Evolutionary conservation across 139 green algal genomes (phyloP), one percentile per base, ranked within the genome.

Genomic region (Closterium sp.): DNA sequence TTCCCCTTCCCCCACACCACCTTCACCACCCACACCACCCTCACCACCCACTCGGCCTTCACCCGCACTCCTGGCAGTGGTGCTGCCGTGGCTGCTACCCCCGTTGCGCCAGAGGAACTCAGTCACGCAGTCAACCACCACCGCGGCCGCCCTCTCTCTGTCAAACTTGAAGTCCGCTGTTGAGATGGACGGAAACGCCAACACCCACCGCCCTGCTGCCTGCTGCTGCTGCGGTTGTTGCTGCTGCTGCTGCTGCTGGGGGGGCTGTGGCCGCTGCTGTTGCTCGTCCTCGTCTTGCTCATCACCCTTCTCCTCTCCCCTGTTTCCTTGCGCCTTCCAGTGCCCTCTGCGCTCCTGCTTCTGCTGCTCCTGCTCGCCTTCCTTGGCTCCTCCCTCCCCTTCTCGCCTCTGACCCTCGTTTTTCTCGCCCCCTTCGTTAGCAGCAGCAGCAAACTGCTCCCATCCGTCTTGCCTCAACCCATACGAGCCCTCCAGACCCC

Each of bases 91-190:
- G 31, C 31, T 85, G 85, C 85, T 32, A 11, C 85, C n/a, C 30
- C 24, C 30, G 27, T 88, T 31, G 21, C 79, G n/a, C 88, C 93
- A 34, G 88, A 93, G 87, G 45, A 93, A 93, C 87, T 93, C 91
- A 24, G 27, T 38, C 5, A 89, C 38, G 11, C 17, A 27, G 31
- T 93, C 91, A n/a, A 93, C 34, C 27, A 93, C 86, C 27, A 93
- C 91, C 22, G n/a, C 27, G 30, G 91, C 87, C 21, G 91, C 91
- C 24, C 84, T 34, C 91, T 91, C 91, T 10, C 31, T 24, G 50
- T 93, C 88, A 42, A 93, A 93, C 87, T 93, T 93, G 87, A 93
- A 93, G 38, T 90, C 28, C 11, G 91, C 87, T 22, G 91, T 93
- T 11, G 91, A 93, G 88, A 93, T 70, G 22, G 91, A 93, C 24